A percentile compares a stretch with the other conserved stretches of the same genome.
These are phyloP conservation scores for Aspergillus phoenicis DNA, from an alignment of 2,329 filamentous ascomycete genomes.

Conservation along the genomic window DNA sequence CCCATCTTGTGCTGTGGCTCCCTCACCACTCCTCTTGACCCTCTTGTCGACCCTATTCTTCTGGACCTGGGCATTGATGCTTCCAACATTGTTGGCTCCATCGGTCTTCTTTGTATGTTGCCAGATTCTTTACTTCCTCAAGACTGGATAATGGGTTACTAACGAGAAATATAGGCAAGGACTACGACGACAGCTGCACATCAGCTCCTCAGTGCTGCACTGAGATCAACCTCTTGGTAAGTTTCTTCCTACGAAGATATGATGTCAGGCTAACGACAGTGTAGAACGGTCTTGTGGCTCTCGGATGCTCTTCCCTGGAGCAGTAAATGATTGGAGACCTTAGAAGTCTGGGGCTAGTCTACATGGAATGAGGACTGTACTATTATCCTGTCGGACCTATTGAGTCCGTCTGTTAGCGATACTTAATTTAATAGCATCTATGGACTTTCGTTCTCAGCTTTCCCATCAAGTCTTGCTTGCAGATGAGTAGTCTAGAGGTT, in stretches of 20 bases:
- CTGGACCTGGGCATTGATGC: constrained; percentile 25
- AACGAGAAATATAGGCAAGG: constrained; percentile 23
- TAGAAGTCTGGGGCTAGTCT: neutral
- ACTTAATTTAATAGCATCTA: neutral
- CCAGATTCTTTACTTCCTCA: neutral
- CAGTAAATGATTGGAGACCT: neutral
- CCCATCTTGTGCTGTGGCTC: constrained; percentile 32
- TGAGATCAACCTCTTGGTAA: constrained; percentile 33
- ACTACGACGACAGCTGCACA: constrained; percentile 25
- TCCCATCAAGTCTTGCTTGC: no score
- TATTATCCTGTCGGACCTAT: neutral
- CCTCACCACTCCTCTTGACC: constrained; percentile 33
- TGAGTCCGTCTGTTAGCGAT: neutral
- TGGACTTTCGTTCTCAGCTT: no score
- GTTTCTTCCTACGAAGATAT: neutral
- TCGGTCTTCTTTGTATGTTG: constrained; percentile 32
- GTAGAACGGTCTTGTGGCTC: constrained; percentile 29
- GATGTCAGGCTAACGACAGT: constrained; percentile 6
- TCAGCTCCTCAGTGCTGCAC: constrained; percentile 33
- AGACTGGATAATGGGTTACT: neutral
- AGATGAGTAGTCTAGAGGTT: no score
- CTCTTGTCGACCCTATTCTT: constrained; percentile 30
- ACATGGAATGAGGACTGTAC: neutral
- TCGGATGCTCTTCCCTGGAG: constrained; percentile 23
- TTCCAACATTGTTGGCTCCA: constrained; percentile 29